These are phyloP conservation scores for Colletotrichum navitas DNA, from an alignment of 2,329 filamentous ascomycete species.

Conservation along the genomic window DNA sequence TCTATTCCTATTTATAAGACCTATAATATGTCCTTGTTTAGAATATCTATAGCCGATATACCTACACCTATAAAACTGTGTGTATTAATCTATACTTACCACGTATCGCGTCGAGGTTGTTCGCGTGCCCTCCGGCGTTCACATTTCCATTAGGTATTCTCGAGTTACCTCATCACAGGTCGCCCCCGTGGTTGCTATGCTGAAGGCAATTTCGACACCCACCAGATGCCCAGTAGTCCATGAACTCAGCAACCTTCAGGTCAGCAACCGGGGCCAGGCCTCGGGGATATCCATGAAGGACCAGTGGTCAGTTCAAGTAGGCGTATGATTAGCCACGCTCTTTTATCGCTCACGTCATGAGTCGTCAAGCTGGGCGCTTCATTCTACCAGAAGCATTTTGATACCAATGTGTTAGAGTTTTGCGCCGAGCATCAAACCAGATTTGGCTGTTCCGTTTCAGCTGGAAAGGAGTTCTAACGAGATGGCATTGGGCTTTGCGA, in stretches of 20 bases:
- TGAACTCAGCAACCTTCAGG: slow-evolving; percentile 57
- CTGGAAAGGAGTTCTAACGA: too few species aligned
- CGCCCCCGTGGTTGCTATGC: slow-evolving; percentile 54
- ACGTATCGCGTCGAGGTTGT: slow-evolving; percentile 56
- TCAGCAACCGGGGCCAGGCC: slow-evolving; percentile 51
- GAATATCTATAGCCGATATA: too few species aligned
- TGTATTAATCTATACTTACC: too few species aligned
- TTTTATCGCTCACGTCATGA: slow-evolving; percentile 65
- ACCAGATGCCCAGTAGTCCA: slow-evolving; percentile 63
- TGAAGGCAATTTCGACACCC: slow-evolving; percentile 61
- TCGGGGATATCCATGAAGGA: slow-evolving; percentile 46
- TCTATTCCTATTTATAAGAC: too few species aligned
- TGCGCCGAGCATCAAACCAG: slow-evolving; percentile 55
- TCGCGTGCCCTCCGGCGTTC: not conserved
- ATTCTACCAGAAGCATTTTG: slow-evolving; percentile 57
- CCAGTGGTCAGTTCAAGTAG: slow-evolving; percentile 45
- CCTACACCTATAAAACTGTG: too few species aligned
- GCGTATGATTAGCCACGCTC: slow-evolving; percentile 43
- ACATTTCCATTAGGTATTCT: slow-evolving; percentile 54
- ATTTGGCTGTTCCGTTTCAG: slow-evolving; percentile 51
- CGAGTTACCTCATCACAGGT: slow-evolving; percentile 53
- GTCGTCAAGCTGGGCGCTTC: slow-evolving; percentile 59
- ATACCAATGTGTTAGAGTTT: slow-evolving; percentile 48
- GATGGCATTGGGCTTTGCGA: not conserved
- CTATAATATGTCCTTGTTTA: too few species aligned